Conservation (phyloP, 2,329 filamentous ascomycete genomes). For the Aureobasidium sp. region DNA sequence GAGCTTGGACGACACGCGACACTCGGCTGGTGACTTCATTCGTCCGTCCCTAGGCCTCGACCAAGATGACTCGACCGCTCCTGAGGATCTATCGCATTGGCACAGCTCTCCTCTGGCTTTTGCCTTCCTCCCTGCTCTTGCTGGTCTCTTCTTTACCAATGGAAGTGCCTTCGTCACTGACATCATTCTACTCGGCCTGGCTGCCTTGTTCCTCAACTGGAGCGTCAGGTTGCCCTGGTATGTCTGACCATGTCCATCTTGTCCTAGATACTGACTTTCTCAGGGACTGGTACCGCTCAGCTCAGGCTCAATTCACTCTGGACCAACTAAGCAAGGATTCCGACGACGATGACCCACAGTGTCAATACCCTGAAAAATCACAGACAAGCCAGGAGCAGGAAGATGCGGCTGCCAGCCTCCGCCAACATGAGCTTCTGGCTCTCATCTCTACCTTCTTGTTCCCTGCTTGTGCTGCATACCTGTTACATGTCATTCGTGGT, state of each 20-base stretch:
- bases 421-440: slow-evolving; percentile 66
- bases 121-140: slow-evolving; percentile 78
- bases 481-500: slow-evolving; percentile 72
- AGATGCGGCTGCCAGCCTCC: slow-evolving; percentile 56
- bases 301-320: slow-evolving; percentile 31
- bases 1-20: slow-evolving; percentile 61
- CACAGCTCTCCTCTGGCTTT: slow-evolving; percentile 76
- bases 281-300: slow-evolving; percentile 49
- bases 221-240: slow-evolving; percentile 86
- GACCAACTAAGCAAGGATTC: slow-evolving; percentile 1
- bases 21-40: slow-evolving; percentile 62
- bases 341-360: slow-evolving; percentile 9
- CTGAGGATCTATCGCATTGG: slow-evolving; percentile 59
- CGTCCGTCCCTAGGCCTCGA: slow-evolving; percentile 39
- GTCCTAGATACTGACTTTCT: neutral
- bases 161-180: slow-evolving; percentile 80
- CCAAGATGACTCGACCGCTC: slow-evolving; percentile 22
- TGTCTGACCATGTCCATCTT: slow-evolving; percentile 23
- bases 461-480: slow-evolving; percentile 70
- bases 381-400: slow-evolving; percentile 17
- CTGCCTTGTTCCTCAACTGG: slow-evolving; percentile 86
- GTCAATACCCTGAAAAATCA: neutral
- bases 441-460: slow-evolving; percentile 72
- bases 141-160: slow-evolving; percentile 75
- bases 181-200: slow-evolving; percentile 69